Percentiles rank a stretch among this genome's conserved stretches.
phyloP scores from a whole-genome alignment of 2,329 filamentous ascomycete species.

The Trichoderma sp. region DNA sequence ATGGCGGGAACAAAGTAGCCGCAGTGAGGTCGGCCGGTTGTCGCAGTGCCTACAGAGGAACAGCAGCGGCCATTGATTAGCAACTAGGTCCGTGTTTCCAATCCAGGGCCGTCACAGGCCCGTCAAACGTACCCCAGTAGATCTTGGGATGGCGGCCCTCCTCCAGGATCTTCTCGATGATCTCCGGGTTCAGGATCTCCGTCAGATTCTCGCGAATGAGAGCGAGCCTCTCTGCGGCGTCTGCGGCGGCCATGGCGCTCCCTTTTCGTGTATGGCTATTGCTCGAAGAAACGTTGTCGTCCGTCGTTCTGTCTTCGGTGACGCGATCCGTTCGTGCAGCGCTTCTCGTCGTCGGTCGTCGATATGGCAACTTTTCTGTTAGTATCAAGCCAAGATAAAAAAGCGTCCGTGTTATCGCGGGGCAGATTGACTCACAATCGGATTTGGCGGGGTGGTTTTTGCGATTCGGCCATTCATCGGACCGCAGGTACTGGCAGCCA shows the following conservation, averaged over 20 bases:
- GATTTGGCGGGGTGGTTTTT: slow-evolving; percentile 15
- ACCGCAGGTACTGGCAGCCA: neutral
- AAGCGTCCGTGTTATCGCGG: slow-evolving; percentile 10
- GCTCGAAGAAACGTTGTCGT: neutral
- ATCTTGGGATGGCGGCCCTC: slow-evolving; percentile 73
- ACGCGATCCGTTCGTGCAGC: neutral
- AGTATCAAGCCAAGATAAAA: slow-evolving; percentile 6
- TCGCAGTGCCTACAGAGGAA: slow-evolving; percentile 64
- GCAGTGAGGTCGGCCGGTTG: slow-evolving; percentile 84
- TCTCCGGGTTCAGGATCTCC: slow-evolving; percentile 81
- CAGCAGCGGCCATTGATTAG: neutral
- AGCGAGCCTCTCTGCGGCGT: slow-evolving; percentile 64
- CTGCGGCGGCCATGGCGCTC: slow-evolving; percentile 22
- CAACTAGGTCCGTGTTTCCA: neutral
- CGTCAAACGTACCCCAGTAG: slow-evolving; percentile 69
- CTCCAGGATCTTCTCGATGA: slow-evolving; percentile 72
- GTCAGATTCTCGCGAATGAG: slow-evolving; percentile 80
- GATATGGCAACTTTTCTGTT: neutral
- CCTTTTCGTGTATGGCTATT: neutral
- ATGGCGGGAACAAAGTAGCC: slow-evolving; percentile 88
- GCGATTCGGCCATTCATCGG: slow-evolving; percentile 25
- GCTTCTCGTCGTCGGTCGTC: neutral
- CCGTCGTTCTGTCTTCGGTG: neutral
- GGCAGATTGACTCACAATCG: slow-evolving; percentile 19
- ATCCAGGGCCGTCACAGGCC: no score